Conservation (phyloP, 495 filamentous ascomycete species). For the Rostrohypoxylon terebratum region DNA sequence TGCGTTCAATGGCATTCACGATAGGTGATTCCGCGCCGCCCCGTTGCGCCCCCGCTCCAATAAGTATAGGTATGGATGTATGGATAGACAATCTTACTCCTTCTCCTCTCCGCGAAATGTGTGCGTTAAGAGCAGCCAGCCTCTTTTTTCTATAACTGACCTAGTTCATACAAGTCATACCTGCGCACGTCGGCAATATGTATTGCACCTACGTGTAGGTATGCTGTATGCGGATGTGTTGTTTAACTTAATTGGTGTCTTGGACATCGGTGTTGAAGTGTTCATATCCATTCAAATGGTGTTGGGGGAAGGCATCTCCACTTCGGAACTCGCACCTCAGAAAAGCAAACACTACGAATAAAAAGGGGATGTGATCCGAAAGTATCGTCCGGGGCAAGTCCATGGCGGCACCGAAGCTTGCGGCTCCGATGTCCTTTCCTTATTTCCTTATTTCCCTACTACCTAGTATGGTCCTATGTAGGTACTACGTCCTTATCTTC, state of each 20-base stretch:
- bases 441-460: too few species aligned
- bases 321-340: slow-evolving; percentile 21
- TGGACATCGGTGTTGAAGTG: background rate
- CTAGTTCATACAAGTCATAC: too few species aligned
- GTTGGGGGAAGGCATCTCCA: slow-evolving; percentile 12
- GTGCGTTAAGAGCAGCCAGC: background rate
- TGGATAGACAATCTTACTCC: background rate
- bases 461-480: too few species aligned
- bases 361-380: background rate
- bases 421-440: slow-evolving; percentile 15
- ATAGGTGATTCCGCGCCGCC: slow-evolving; percentile 31
- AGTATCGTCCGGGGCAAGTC: slow-evolving; percentile 6
- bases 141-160: background rate
- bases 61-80: too few species aligned
- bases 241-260: background rate
- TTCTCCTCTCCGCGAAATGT: background rate
- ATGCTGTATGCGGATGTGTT: background rate
- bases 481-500: slow-evolving; percentile 14
- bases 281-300: background rate
- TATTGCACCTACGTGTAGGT: background rate
- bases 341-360: slow-evolving; percentile 7
- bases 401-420: slow-evolving; percentile 29
- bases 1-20: slow-evolving; percentile 28
- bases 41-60: slow-evolving; percentile 27
- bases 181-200: background rate